These are phyloP conservation scores for Syncephalis fuscata DNA, from an alignment of 371 early-diverging fungal species.

Conservation along the genomic window DNA sequence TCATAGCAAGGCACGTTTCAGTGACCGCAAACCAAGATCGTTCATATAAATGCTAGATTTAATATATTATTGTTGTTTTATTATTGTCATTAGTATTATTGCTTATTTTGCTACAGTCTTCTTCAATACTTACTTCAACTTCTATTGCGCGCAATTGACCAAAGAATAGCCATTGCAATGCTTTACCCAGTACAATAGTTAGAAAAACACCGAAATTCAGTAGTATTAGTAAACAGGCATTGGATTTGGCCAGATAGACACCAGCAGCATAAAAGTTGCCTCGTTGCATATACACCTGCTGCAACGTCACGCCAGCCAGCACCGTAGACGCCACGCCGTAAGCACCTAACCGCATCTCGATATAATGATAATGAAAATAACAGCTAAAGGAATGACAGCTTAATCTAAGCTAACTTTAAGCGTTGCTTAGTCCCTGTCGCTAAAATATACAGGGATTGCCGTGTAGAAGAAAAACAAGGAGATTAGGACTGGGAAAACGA, in stretches of 20 bases:
- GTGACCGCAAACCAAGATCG: constrained; percentile 91
- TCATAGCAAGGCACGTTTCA: constrained; percentile 90
- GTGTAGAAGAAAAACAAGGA: too few relatives aligned
- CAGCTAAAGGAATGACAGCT: too few relatives aligned
- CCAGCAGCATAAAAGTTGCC: constrained; percentile 79
- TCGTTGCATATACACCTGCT: constrained; percentile 53
- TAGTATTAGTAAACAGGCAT: constrained; percentile 42
- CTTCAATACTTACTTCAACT: constrained; percentile 48
- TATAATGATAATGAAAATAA: too few relatives aligned
- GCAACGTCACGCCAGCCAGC: constrained; percentile 50
- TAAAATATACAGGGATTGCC: too few relatives aligned
- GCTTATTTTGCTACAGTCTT: background rate
- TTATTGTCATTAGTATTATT: background rate
- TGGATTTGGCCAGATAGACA: constrained; percentile 70
- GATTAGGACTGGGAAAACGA: too few relatives aligned
- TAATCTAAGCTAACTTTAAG: too few relatives aligned
- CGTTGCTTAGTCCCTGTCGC: too few relatives aligned
- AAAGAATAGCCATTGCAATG: constrained; percentile 67
- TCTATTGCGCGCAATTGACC: constrained; percentile 81
- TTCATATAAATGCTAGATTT: constrained; percentile 87
- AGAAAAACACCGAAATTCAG: constrained; percentile 65
- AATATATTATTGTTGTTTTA: background rate
- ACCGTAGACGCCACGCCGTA: constrained; percentile 55
- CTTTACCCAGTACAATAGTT: constrained; percentile 57
- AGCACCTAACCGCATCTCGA: constrained; percentile 44